Base-by-base conservation (phyloP, 495 filamentous ascomycete species). In the Bryoglossum gracile region DNA sequence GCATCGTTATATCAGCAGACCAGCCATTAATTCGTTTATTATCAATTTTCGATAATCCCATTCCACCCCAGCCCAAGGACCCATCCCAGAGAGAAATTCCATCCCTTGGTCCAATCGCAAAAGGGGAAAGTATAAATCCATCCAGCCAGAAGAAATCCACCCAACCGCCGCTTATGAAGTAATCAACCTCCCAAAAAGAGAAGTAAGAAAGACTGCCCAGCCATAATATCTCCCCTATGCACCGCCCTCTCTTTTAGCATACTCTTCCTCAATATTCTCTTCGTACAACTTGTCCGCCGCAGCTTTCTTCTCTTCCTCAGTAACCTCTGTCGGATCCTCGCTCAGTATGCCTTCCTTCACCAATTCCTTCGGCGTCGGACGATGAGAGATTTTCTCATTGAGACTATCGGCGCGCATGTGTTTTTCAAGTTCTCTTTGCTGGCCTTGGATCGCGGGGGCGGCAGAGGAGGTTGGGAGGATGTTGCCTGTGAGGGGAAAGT, bases 361-460 rank as follows among this genome's bases (percentile, higher is more conserved):
- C 39, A 95, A 64, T 25, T 83, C 75, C 48, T 88, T 84, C 3
- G 84, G 82, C 21, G 80, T 70, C 1, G 89, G 89, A 6, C 89
- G 75, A 46, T 82, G 73, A 59, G 81, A 72, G 48, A 95, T 77
- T 62, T 86, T 87, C 57, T 89, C 85, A 63, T 95, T 89, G 30
- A 95, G 68, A 25, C 75, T 83, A 62, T 95, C 84, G 41, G 78
- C 82, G 16, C 84, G 79, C 89, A 95, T 94, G 59, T 89, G 80
- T 57, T 77, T 84, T 63, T 86, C 82, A 43, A 95, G 77, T 65
- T 92, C 84, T 46, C 74, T 81, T 68, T 89, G 86, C 48, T 87
- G 73, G 26, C 81, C 86, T 55, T 83, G 81, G 30, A 95, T 65
- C 0, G 81, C 73, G 0, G 89, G 87, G 0, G 88, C 86, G 33